These are phyloP conservation scores for Mycena crocata DNA, from an alignment of 768 basidiomycete genomes.

Conservation along the genomic window DNA sequence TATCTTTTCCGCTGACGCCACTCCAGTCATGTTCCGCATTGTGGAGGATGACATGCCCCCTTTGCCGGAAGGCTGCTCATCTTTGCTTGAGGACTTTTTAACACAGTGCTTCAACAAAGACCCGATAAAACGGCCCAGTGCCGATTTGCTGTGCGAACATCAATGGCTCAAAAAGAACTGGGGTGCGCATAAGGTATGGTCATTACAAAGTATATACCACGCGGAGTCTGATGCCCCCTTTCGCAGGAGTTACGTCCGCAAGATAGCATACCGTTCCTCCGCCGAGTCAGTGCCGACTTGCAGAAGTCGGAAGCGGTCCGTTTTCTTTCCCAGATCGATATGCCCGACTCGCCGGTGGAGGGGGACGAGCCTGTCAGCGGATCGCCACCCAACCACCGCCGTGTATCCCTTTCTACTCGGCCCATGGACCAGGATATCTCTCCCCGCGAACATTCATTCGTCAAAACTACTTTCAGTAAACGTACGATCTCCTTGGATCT, in stretches of 20 bases:
- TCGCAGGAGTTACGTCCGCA: constrained; percentile 84
- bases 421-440: constrained; percentile 64
- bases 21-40: constrained; percentile 94
- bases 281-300: constrained; percentile 89
- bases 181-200: constrained; percentile 78
- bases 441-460: constrained; percentile 82
- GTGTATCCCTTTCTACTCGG: constrained; percentile 53
- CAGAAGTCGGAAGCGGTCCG: constrained; percentile 77
- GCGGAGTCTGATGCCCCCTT: constrained; percentile 12
- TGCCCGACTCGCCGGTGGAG: constrained; percentile 54
- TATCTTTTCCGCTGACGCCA: constrained; percentile 17
- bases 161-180: constrained; percentile 89
- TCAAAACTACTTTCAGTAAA: constrained; percentile 94
- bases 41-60: constrained; percentile 94
- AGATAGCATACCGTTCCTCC: constrained; percentile 95
- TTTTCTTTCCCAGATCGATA: constrained; percentile 61
- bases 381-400: constrained; percentile 53
- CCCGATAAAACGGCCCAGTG: constrained; percentile 83
- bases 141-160: constrained; percentile 89
- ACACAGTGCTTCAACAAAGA: constrained; percentile 92
- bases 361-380: constrained; percentile 52
- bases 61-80: constrained; percentile 82
- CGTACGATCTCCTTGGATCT: constrained; percentile 62
- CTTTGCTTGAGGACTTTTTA: constrained; percentile 83
- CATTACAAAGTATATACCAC: not conserved